These are phyloP conservation scores for Coemansia sp. DNA, from an alignment of 371 early-diverging fungal genomes.

Conservation along the genomic window DNA sequence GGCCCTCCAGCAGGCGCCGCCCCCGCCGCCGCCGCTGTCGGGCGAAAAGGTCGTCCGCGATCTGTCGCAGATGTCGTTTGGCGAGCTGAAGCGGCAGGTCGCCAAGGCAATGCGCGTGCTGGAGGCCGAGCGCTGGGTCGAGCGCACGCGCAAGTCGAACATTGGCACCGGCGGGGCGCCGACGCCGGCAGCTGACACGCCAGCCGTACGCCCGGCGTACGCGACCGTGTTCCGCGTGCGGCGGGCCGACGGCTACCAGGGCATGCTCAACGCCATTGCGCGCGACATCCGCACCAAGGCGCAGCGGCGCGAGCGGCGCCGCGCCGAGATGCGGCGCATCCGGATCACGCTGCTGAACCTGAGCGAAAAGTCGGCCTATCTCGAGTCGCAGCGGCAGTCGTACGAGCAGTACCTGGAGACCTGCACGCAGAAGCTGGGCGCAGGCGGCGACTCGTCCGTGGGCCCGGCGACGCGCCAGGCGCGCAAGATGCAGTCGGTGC, in stretches of 20 bases:
- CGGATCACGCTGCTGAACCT: conserved; percentile 78
- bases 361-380: conserved; percentile 75
- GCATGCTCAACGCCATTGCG: conserved; percentile 88
- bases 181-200: conserved; percentile 3
- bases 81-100: conserved; percentile 66
- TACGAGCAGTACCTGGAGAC: conserved; percentile 88
- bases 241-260: conserved; percentile 72
- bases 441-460: conserved; percentile 63
- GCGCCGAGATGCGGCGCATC: conserved; percentile 71
- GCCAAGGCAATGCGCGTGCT: conserved; percentile 73
- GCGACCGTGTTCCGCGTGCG: conserved; percentile 50
- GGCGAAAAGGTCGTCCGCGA: conserved; percentile 55
- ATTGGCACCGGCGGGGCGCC: conserved; percentile 44
- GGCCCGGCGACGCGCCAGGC: conserved; percentile 40
- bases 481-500: conserved; percentile 59
- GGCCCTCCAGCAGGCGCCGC: conserved; percentile 15
- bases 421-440: conserved; percentile 84
- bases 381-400: conserved; percentile 80
- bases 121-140: conserved; percentile 67
- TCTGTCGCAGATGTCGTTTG: conserved; percentile 60
- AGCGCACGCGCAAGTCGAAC: conserved; percentile 53
- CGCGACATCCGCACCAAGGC: conserved; percentile 92
- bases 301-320: conserved; percentile 75
- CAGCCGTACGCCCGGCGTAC: conserved; percentile 40
- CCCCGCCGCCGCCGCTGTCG: conserved; percentile 48